Evolutionary conservation across 2,329 filamentous ascomycete genomes (phyloP).

Genomic region (Microdochium bolleyi): DNA sequence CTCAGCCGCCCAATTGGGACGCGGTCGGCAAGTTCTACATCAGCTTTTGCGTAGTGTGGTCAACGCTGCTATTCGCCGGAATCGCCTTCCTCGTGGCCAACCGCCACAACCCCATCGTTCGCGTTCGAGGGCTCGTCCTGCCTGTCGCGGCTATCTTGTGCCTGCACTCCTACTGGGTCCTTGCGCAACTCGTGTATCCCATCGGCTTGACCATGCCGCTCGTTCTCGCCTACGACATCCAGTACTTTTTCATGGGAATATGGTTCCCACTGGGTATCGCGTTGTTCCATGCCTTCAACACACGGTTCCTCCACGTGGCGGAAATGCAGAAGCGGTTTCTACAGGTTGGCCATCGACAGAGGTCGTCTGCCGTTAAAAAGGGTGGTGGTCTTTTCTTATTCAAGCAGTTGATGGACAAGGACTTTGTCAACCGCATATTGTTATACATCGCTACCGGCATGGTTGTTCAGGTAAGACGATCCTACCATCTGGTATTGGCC

Average conservation of each 20-base stretch:
- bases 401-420: conserved; percentile 9
- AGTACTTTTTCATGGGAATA: conserved; percentile 53
- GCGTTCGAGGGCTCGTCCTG: conserved; percentile 30
- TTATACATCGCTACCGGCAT: conserved; percentile 37
- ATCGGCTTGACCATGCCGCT: conserved; percentile 30
- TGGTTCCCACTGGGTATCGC: conserved; percentile 50
- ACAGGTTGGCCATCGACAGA: conserved; percentile 6
- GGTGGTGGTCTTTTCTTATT: background rate
- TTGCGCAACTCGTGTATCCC: conserved; percentile 32
- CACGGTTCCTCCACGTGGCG: conserved; percentile 41
- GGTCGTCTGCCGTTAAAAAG: conserved; percentile 1
- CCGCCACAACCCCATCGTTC: conserved; percentile 24
- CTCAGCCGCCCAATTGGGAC: conserved; percentile 12
- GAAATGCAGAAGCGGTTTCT: conserved; percentile 37
- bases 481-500: no score
- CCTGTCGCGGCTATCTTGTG: conserved; percentile 30
- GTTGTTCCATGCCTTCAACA: conserved; percentile 49
- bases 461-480: conserved; percentile 41
- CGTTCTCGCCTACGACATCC: conserved; percentile 34
- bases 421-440: conserved; percentile 30
- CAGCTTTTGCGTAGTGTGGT: conserved; percentile 12
- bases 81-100: conserved; percentile 24
- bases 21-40: conserved; percentile 13
- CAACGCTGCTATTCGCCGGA: conserved; percentile 21
- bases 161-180: conserved; percentile 28